Evolutionary conservation across 1,284 basidiomycete species (phyloP), one percentile per base, ranked within the genome.

Genomic region (Caloboletus firmus): DNA sequence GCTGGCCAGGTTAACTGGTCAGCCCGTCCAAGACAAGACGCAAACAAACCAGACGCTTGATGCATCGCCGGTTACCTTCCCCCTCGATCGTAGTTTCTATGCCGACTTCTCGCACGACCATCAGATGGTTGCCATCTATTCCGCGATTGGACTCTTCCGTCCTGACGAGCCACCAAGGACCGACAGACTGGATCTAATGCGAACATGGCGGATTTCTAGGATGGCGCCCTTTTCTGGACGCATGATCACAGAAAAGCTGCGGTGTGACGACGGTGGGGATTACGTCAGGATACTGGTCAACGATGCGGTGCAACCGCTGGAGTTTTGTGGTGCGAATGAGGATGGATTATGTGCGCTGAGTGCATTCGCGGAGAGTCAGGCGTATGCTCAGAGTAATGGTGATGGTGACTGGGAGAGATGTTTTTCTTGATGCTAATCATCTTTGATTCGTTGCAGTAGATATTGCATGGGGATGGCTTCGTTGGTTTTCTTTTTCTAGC

Each of bases 51-150:
- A 72, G n/a, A 95, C 92, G 1, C 79, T 95, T 31, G 85, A 90
- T 63, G 60, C 72, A 2, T 77, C 81, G 12, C 81, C 84, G 0
- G 61, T 61, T 3, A 91, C 89, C 0, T 95, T 95, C 72, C 92
- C 93, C 10, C 76, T 91, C 12, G 66, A 84, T 61, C 79, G 81
- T 42, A 78, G 73, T 3, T 64, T 90, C 48, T 91, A 87, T 60
- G 83, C 79, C 20, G 91, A 93, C 69, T 93, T 93, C 67, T 87
- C 88, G 31, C 91, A 93, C 68, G 91, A 93, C 66, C 89, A 91
- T 67, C 76, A 88, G 63, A 89, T 94, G 81, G 74, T 89, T 36
- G 84, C 88, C 43, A 87, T 93, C 52, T 85, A 84, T 56, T 72
- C 84, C 22, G 87, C 90, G 0, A 68, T 93, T 48, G 89, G 90